A percentile compares a stretch with the other conserved stretches of the same genome.
Evolutionary conservation across 768 basidiomycete genomes (phyloP).

Genomic region (Roridomyces roridus): DNA sequence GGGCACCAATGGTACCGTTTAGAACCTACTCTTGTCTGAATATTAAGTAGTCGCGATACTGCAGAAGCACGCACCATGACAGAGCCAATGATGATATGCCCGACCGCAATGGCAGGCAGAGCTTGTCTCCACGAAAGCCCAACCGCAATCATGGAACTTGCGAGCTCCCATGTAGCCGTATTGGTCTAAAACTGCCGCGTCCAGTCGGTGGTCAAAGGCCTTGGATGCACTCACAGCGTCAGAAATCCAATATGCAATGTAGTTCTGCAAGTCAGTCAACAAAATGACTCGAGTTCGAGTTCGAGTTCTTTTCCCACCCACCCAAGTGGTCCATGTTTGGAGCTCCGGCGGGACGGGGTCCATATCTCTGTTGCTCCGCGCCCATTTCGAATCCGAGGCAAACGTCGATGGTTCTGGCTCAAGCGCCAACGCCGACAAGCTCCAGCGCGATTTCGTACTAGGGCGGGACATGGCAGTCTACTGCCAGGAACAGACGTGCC

Average conservation of each 20-base stretch:
- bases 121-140: slow-evolving; percentile 81
- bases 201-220: too few species aligned
- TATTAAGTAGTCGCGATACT: not conserved
- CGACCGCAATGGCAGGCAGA: slow-evolving; percentile 71
- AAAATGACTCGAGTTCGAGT: too few species aligned
- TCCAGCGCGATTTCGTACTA: slow-evolving; percentile 30
- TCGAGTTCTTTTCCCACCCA: too few species aligned
- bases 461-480: slow-evolving; percentile 12
- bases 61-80: slow-evolving; percentile 1
- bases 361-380: slow-evolving; percentile 70
- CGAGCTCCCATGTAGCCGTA: slow-evolving; percentile 61
- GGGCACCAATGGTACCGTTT: slow-evolving; percentile 81
- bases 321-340: slow-evolving; percentile 71
- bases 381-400: slow-evolving; percentile 63
- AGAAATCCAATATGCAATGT: slow-evolving; percentile 66
- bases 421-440: slow-evolving; percentile 53
- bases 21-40: slow-evolving; percentile 60
- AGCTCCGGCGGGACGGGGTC: slow-evolving; percentile 68
- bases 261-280: slow-evolving; percentile 44
- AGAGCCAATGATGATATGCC: slow-evolving; percentile 72
- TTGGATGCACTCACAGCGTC: slow-evolving; percentile 49
- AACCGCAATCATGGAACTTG: slow-evolving; percentile 75
- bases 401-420: slow-evolving; percentile 59
- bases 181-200: slow-evolving; percentile 5
- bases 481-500: slow-evolving; percentile 4